phyloP scores from a whole-genome alignment of 306 rosid genomes.

The Cyclanthera cordifolia region DNA sequence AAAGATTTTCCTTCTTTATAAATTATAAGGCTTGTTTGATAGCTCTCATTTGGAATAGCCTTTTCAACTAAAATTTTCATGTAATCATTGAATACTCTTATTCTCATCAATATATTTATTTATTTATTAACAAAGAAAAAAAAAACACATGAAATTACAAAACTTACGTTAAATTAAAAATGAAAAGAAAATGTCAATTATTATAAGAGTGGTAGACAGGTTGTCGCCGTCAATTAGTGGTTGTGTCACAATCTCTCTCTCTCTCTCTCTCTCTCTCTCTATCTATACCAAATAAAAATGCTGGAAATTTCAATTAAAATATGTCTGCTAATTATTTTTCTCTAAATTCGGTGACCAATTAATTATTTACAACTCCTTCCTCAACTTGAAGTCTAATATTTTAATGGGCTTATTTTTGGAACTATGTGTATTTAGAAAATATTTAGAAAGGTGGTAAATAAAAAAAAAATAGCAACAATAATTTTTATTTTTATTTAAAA shows the following conservation, averaged over 20 bases:
- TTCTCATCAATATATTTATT: too few relatives aligned
- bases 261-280: background rate
- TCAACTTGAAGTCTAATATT: background rate
- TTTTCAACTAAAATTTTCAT: background rate
- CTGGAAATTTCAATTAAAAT: background rate
- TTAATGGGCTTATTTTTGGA: too few relatives aligned
- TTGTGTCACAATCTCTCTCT: background rate
- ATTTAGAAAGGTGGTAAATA: too few relatives aligned
- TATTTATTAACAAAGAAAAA: too few relatives aligned
- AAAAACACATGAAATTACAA: background rate
- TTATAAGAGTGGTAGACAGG: conserved; percentile 17
- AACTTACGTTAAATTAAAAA: background rate
- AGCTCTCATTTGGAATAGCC: too few relatives aligned
- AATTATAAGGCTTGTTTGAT: too few relatives aligned
- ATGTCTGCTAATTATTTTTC: background rate
- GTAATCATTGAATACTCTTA: too few relatives aligned
- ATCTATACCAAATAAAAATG: conserved; percentile 1
- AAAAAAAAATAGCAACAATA: too few relatives aligned
- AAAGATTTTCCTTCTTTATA: too few relatives aligned
- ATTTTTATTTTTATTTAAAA: too few relatives aligned
- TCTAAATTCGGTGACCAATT: background rate
- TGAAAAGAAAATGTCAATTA: background rate
- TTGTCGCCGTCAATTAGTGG: conserved; percentile 32
- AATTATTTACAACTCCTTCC: background rate
- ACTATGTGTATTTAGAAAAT: too few relatives aligned